phyloP scores from a whole-genome alignment of 1,284 basidiomycete genomes.

The Naganishia albida region DNA sequence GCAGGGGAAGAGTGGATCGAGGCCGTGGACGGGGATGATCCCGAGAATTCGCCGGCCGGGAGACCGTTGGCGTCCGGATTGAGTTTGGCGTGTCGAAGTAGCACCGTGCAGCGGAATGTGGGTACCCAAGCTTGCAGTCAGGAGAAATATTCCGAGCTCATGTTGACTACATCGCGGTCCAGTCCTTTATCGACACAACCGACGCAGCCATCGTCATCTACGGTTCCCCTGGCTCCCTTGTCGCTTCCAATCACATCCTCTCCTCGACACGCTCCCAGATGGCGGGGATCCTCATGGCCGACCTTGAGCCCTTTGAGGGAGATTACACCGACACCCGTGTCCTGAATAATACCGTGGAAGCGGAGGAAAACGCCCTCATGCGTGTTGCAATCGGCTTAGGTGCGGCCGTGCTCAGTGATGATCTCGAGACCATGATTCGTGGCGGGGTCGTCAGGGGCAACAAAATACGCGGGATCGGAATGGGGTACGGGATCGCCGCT shows the following conservation, averaged over 20 bases:
- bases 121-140: conserved; percentile 15
- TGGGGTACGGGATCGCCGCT: conserved; percentile 55
- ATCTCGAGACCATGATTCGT: conserved; percentile 50
- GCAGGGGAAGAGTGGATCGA: conserved; percentile 54
- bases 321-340: conserved; percentile 53
- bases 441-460: conserved; percentile 49
- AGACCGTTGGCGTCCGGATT: conserved; percentile 53
- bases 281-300: conserved; percentile 57
- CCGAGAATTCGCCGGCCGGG: conserved; percentile 50
- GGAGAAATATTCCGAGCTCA: no score
- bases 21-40: conserved; percentile 51
- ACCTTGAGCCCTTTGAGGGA: conserved; percentile 53
- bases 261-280: conserved; percentile 46
- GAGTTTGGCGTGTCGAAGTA: conserved; percentile 51
- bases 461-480: conserved; percentile 48
- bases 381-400: conserved; percentile 57
- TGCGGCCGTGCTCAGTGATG: conserved; percentile 53
- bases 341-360: conserved; percentile 52
- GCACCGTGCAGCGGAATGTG: conserved; percentile 48
- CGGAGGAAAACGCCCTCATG: conserved; percentile 46
- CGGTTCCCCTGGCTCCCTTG: conserved; percentile 54
- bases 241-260: conserved; percentile 52
- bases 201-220: conserved; percentile 55
- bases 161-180: neutral
- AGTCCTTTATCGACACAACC: conserved; percentile 51